Evolutionary conservation across 164 flowering plant genomes (phyloP).

Genomic region (Stephania yunnanensis): DNA sequence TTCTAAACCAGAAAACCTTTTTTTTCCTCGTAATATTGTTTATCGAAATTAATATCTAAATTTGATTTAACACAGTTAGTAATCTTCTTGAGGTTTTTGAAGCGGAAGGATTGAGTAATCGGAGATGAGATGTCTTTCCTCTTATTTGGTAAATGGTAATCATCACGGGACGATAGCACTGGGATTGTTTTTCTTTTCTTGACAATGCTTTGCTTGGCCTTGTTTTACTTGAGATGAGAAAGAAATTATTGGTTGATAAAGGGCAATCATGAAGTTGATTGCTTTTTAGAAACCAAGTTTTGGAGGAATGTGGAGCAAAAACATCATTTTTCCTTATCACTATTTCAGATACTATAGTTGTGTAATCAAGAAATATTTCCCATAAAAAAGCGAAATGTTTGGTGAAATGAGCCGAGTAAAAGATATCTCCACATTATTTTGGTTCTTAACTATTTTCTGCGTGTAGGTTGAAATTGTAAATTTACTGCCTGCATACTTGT

Average conservation of each 20-base stretch:
- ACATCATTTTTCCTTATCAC: too few species aligned
- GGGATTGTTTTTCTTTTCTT: neutral
- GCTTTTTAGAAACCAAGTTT: neutral
- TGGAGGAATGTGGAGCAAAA: neutral
- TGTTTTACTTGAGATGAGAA: too few species aligned
- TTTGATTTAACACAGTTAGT: neutral
- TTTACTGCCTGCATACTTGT: neutral
- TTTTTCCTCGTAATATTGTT: too few species aligned
- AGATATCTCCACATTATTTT: neutral
- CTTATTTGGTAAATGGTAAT: neutral
- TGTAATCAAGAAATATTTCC: too few species aligned
- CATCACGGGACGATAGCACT: neutral
- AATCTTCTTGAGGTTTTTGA: neutral
- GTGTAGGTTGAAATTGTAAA: neutral
- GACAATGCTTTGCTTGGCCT: neutral
- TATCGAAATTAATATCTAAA: too few species aligned
- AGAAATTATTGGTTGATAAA: too few species aligned
- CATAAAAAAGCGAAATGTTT: too few species aligned
- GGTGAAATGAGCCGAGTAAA: too few species aligned
- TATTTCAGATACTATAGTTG: too few species aligned
- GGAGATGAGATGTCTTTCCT: neutral
- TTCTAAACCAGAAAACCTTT: neutral
- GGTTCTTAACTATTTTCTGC: conserved; percentile 4
- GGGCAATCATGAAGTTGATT: too few species aligned
- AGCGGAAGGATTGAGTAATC: neutral